Percentiles rank a stretch among this genome's conserved stretches.
Conservation (phyloP, 805 yeast species). For the Metschnikowia peoriensis region DNA sequence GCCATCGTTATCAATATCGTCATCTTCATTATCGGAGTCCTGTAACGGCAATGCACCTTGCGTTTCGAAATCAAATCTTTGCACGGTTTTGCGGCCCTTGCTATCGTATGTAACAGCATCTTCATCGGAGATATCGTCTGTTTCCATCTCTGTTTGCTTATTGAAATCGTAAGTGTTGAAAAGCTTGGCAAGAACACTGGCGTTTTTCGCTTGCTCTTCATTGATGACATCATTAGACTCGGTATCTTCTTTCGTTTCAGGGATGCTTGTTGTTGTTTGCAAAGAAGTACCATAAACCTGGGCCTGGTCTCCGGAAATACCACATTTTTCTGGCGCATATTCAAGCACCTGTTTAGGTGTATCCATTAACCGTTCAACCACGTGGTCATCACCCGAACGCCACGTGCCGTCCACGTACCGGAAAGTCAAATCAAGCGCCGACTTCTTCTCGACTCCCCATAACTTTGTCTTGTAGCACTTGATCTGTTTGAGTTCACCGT, state of each 20-base stretch:
- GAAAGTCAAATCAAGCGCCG: slow-evolving; percentile 59
- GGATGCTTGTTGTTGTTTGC: not conserved
- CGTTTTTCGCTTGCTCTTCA: slow-evolving; percentile 33
- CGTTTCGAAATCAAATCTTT: slow-evolving; percentile 34
- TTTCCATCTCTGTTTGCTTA: slow-evolving; percentile 42
- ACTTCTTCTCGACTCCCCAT: slow-evolving; percentile 85
- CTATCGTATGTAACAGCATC: slow-evolving; percentile 46
- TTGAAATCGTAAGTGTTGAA: slow-evolving; percentile 52
- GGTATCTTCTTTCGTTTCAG: not conserved
- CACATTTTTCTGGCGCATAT: slow-evolving; percentile 19
- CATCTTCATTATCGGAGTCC: slow-evolving; percentile 21
- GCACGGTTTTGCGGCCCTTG: slow-evolving; percentile 35
- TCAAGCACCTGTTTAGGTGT: not conserved
- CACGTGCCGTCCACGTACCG: slow-evolving; percentile 65
- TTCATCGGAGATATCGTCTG: slow-evolving; percentile 27
- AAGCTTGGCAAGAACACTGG: slow-evolving; percentile 47
- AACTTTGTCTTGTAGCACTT: slow-evolving; percentile 71
- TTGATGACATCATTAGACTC: not conserved
- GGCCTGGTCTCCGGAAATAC: slow-evolving; percentile 26
- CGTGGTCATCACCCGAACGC: slow-evolving; percentile 78
- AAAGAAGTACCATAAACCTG: slow-evolving; percentile 22
- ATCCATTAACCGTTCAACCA: slow-evolving; percentile 55
- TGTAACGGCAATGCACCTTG: slow-evolving; percentile 23
- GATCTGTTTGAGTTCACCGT: slow-evolving; percentile 54
- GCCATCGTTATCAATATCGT: slow-evolving; percentile 7